phyloP scores from a whole-genome alignment of 2,329 filamentous ascomycete genomes.

The Leptographium galeiforme region DNA sequence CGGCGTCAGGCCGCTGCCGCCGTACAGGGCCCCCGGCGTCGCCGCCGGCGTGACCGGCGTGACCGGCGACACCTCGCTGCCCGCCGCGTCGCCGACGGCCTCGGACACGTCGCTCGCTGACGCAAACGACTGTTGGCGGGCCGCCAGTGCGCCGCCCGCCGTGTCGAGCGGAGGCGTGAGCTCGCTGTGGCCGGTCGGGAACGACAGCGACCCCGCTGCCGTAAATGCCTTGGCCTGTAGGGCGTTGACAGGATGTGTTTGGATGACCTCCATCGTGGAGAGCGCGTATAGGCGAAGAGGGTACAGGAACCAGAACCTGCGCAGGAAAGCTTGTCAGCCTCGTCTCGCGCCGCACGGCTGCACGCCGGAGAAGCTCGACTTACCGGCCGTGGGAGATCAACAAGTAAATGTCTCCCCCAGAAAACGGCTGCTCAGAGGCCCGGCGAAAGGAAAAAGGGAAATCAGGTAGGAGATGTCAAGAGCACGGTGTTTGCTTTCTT shows the following conservation, averaged over 20 bases:
- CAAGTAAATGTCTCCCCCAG: conserved; percentile 95
- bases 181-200: conserved; percentile 72
- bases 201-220: conserved; percentile 81
- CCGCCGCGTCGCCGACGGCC: neutral
- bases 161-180: conserved; percentile 64
- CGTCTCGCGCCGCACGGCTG: neutral
- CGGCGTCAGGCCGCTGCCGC: conserved; percentile 80
- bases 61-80: conserved; percentile 63
- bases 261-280: conserved; percentile 64
- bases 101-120: neutral
- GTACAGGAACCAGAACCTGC: neutral
- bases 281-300: neutral
- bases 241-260: conserved; percentile 82
- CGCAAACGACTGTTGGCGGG: neutral
- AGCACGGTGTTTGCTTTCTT: neutral
- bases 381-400: conserved; percentile 79
- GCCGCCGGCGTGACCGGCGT: conserved; percentile 91
- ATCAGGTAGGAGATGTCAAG: neutral
- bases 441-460: too few species aligned
- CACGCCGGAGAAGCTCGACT: conserved; percentile 14
- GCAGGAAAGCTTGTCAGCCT: neutral
- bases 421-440: conserved; percentile 9
- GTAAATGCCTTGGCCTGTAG: conserved; percentile 93
- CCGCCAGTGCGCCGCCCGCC: neutral
- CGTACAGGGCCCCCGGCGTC: conserved; percentile 70